Base-by-base conservation (phyloP, 2,329 filamentous ascomycete genomes). In the Microsporum ferrugineum region DNA sequence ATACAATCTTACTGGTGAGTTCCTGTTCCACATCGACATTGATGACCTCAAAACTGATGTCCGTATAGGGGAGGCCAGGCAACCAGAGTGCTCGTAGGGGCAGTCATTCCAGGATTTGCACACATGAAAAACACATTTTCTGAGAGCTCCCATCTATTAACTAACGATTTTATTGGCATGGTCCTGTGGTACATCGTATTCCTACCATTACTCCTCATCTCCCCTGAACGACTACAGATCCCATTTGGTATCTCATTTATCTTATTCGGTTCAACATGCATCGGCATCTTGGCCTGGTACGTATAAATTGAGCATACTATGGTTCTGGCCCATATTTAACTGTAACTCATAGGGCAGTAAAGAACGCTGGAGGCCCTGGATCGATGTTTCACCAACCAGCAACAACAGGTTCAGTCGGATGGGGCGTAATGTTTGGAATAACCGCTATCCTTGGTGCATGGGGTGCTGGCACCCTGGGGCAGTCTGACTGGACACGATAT, bases 401-500 rank as follows among this genome's bases (percentile, higher is more conserved):
- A 3, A 61, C 61, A 3, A 60, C 62, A 27, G 31, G 47, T 2
- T 63, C 64, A 0, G 36, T 76, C 1, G 73, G 71, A 12, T 77
- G 74, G 73, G 67, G 69, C 33, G 71, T 73, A 38, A 65, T 76
- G 47, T 66, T 71, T 36, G 76, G 74, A 6, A 71, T 78, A 55
- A 77, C 74, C 8, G 73, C 73, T 0, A 71, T 74, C 3, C 75
- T 79, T 23, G 78, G 77, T 3, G 69, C 71, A 31, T 77, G 78
- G 57, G 74, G 76, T 4, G 75, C 76, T 2, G 77, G 77, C 2
- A 34, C 57, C 23, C 57, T 68, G 78, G 39, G 73, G 74, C 12
- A 80, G 78, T 64, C 77, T 77, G 77, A 79, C 67, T 79, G 75
- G 65, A 72, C 75, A 1, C 73, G 77, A 5, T 79, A 77, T 62